Percentiles rank a stretch among this genome's conserved stretches.
phyloP scores from a whole-genome alignment of 208 protist species.

The Trypanosoma scelopori region DNA sequence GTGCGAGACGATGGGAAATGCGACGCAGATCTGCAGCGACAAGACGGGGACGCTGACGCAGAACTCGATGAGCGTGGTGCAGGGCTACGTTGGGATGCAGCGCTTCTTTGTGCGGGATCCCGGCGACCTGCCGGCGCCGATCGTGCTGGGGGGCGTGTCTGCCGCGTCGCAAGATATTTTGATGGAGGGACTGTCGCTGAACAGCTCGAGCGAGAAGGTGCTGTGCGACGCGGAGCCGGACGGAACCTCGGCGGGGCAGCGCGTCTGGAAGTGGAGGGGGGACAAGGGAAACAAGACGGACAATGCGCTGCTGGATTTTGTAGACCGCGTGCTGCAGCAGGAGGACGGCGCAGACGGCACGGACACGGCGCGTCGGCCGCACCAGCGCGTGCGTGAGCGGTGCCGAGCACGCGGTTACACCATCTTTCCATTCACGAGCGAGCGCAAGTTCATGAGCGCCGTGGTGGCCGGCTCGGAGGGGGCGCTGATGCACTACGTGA shows the following conservation, averaged over 20 bases:
- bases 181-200: slow-evolving; percentile 56
- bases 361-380: slow-evolving; percentile 42
- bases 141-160: slow-evolving; percentile 30
- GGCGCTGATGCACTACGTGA: slow-evolving; percentile 70
- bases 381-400: slow-evolving; percentile 52
- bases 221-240: slow-evolving; percentile 40
- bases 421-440: slow-evolving; percentile 85
- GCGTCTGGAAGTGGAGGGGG: slow-evolving; percentile 59
- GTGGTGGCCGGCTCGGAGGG: slow-evolving; percentile 50
- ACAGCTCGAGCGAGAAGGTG: slow-evolving; percentile 83
- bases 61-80: slow-evolving; percentile 97
- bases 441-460: slow-evolving; percentile 88
- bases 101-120: slow-evolving; percentile 50
- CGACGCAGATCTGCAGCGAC: slow-evolving; percentile 97
- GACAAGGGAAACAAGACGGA: slow-evolving; percentile 90
- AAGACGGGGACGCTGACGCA: slow-evolving; percentile 99
- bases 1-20: slow-evolving; percentile 98
- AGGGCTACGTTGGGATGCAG: slow-evolving; percentile 70
- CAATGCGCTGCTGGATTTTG: slow-evolving; percentile 80
- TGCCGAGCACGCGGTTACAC: slow-evolving; percentile 41
- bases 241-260: slow-evolving; percentile 21
- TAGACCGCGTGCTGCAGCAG: slow-evolving; percentile 48
- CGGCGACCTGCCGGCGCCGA: slow-evolving; percentile 48
- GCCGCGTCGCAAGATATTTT: slow-evolving; percentile 19
- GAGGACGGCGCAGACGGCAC: slow-evolving; percentile 22